A percentile compares a stretch with the other conserved stretches of the same genome.
Evolutionary conservation across 2,329 filamentous ascomycete genomes (phyloP).

Genomic region (Sarocladium brachiariae): DNA sequence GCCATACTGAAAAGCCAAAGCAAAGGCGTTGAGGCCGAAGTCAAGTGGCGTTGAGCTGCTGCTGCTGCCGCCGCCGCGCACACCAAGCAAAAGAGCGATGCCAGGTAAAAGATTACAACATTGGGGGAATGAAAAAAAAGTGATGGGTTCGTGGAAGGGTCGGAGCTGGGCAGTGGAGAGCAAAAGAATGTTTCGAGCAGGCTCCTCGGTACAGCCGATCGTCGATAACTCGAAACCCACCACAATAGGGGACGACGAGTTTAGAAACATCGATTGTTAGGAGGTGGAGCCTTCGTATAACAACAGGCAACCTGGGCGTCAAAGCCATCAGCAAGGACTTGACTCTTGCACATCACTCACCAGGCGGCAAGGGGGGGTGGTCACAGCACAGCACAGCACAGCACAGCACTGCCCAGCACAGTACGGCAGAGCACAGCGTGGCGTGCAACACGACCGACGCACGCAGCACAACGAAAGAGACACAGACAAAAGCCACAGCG

Average conservation of each 20-base stretch:
- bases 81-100: neutral
- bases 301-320: neutral
- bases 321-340: neutral
- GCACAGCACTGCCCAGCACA: too few species aligned
- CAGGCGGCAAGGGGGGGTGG: neutral
- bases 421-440: too few species aligned
- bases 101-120: neutral
- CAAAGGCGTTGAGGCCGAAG: too few species aligned
- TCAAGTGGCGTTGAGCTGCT: too few species aligned
- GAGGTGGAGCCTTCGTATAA: neutral
- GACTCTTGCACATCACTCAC: neutral
- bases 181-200: neutral
- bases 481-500: too few species aligned
- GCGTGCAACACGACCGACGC: too few species aligned
- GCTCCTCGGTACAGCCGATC: neutral
- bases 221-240: neutral
- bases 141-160: neutral
- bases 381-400: too few species aligned
- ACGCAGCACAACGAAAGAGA: too few species aligned
- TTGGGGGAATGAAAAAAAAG: neutral
- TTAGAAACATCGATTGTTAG: constrained; percentile 6
- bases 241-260: neutral
- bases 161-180: neutral
- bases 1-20: neutral
- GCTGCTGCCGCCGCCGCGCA: neutral